These are phyloP conservation scores for Apiotrichum domesticum DNA, from an alignment of 1,284 basidiomycete genomes.

Conservation along the genomic window DNA sequence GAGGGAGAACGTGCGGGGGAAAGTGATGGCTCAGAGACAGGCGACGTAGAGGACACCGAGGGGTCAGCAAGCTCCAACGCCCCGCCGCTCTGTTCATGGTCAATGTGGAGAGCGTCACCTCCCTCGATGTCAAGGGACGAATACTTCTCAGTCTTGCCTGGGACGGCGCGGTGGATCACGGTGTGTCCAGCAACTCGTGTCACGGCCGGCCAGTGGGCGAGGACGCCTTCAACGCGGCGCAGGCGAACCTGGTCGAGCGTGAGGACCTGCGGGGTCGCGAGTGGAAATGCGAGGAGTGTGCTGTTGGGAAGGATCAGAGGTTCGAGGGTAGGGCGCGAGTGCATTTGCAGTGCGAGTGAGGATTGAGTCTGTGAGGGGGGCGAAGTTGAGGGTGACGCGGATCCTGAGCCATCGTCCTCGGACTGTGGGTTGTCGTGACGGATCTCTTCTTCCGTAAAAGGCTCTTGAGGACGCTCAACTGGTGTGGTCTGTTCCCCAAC, in stretches of 20 bases:
- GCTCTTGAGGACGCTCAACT: no score
- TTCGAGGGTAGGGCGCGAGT: background rate
- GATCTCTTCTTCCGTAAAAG: no score
- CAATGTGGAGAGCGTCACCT: no score
- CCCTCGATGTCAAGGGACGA: background rate
- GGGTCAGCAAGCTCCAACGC: no score
- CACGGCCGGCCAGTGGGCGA: constrained; percentile 3
- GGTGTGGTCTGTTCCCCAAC: background rate
- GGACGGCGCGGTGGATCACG: constrained; percentile 5
- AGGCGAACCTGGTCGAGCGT: background rate
- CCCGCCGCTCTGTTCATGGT: no score
- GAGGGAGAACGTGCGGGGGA: background rate
- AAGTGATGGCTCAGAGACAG: no score
- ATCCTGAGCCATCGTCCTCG: no score
- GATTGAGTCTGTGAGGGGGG: no score
- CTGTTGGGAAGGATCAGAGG: background rate
- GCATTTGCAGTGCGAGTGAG: background rate
- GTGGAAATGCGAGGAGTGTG: background rate
- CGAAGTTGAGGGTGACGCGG: no score
- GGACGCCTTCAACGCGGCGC: background rate
- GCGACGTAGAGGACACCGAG: background rate
- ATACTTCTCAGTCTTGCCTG: background rate
- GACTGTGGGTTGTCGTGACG: no score
- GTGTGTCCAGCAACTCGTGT: background rate
- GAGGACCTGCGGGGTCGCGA: background rate